Evolutionary conservation across 2,329 filamentous ascomycete species (phyloP), one percentile per base, ranked within the genome.

Genomic region (Stagonosporopsis rhizophila): DNA sequence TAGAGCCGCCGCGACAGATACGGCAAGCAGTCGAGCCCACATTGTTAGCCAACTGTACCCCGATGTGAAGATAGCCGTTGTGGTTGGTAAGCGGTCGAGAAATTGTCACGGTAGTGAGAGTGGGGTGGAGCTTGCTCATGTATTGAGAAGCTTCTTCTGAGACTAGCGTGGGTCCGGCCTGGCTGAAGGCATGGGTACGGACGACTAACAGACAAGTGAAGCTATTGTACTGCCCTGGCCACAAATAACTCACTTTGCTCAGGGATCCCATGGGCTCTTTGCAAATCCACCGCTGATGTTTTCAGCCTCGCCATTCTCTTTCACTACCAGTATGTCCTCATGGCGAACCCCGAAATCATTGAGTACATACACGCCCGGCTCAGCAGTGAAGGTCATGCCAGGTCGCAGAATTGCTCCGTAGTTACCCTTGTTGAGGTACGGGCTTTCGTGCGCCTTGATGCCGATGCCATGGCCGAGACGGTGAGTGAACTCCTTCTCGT

Each of bases 371-470:
- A 88, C 81, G 0, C 86, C 86, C 0, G 86, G 86, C 73, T 89
- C 86, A 9, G 82, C 82, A 0, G 86, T 88, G 58, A 88, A 88
- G 0, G 81, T 80, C 85, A 88, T 88, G 0, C 86, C 85, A 0
- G 83, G 75, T 41, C 77, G 75, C 5, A 88, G 73, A 0, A 75
- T 64, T 0, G 77, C 75, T 2, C 67, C 72, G 2, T 74, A 75
- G 62, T 88, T 88, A 54, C 83, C 86, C 64, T 87, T 85, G 67
- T 88, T 87, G 28, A 88, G 73, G 61, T 88, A 88, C 0, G 85
- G 86, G 27, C 83, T 85, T 66, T 88, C 86, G 60, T 88, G 86
- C 1, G 85, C 85, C 72, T 88, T 88, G 67, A 89, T 87, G 0
- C 86, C 86, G 44, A 89, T 87, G 1, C 86, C 83, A 62, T 89